These are phyloP conservation scores for Ceratocystis diversiconidia DNA, from an alignment of 2,329 filamentous ascomycete species.

Conservation along the genomic window DNA sequence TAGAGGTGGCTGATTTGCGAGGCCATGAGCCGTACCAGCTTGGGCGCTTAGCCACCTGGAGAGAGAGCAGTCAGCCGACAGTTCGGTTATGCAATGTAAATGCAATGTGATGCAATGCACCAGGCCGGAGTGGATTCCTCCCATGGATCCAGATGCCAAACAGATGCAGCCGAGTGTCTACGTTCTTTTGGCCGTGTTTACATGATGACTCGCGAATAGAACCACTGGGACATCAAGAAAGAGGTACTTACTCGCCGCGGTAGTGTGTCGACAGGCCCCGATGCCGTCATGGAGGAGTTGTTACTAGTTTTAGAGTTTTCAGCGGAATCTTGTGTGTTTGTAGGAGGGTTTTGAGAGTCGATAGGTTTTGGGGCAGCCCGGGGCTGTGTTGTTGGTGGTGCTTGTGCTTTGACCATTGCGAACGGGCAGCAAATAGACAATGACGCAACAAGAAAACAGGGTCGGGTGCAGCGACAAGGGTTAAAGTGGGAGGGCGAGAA, in stretches of 20 bases:
- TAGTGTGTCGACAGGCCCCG: background rate
- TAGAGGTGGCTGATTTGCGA: constrained; percentile 44
- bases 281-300: background rate
- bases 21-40: constrained; percentile 54
- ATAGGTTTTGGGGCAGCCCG: background rate
- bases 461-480: constrained; percentile 18
- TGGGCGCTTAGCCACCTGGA: constrained; percentile 36
- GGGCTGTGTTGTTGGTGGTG: constrained; percentile 1
- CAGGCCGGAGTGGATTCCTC: too few relatives aligned
- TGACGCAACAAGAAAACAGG: constrained; percentile 13
- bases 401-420: background rate
- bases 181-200: constrained; percentile 2
- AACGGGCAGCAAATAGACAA: background rate
- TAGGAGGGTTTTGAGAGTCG: background rate
- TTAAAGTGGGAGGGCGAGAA: background rate
- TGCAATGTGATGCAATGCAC: background rate
- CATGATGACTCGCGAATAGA: background rate
- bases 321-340: background rate
- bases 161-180: background rate
- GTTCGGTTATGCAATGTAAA: background rate
- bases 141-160: background rate
- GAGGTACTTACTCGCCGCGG: constrained; percentile 7
- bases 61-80: background rate
- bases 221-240: background rate
- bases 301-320: background rate